A percentile compares a stretch with the other conserved stretches of the same genome.
These are phyloP conservation scores for Strobilomyces confusus DNA, from an alignment of 768 basidiomycete species.

Conservation along the genomic window DNA sequence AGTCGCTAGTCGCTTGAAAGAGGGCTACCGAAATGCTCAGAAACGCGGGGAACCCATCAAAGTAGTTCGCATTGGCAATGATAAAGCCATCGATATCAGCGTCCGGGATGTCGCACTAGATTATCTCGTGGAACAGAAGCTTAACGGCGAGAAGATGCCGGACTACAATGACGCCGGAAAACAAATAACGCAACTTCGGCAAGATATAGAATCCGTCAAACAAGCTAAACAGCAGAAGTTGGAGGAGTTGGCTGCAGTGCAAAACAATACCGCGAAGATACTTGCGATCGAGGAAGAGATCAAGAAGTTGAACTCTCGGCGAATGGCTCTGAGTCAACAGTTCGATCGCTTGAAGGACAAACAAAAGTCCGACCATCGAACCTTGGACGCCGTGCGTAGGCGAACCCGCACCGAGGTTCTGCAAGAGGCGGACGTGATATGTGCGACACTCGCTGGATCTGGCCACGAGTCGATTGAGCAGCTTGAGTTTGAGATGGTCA, in stretches of 20 bases:
- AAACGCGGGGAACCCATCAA: conserved; percentile 57
- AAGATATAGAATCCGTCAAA: conserved; percentile 70
- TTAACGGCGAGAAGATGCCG: conserved; percentile 41
- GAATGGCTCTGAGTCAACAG: conserved; percentile 60
- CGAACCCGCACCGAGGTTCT: conserved; percentile 74
- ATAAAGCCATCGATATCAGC: conserved; percentile 67
- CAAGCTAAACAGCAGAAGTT: conserved; percentile 53
- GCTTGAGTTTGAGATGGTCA: conserved; percentile 90
- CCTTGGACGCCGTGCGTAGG: conserved; percentile 78
- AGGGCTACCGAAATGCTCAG: conserved; percentile 59
- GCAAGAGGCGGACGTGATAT: conserved; percentile 87
- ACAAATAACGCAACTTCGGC: conserved; percentile 55
- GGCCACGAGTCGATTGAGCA: conserved; percentile 83
- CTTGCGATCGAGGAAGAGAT: conserved; percentile 69
- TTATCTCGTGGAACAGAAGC: conserved; percentile 74
- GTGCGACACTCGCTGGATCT: conserved; percentile 88
- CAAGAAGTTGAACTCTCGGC: conserved; percentile 56
- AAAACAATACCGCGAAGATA: conserved; percentile 53
- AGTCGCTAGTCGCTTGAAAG: conserved; percentile 82
- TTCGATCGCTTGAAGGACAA: conserved; percentile 80
- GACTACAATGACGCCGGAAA: conserved; percentile 50
- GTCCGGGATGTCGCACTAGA: conserved; percentile 88
- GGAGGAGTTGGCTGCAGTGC: conserved; percentile 52
- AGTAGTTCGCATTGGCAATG: conserved; percentile 87
- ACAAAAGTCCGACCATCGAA: conserved; percentile 73